Evolutionary conservation across 2,329 filamentous ascomycete species (phyloP), one percentile per base, ranked within the genome.

Genomic region (Fusarium heterosporum): DNA sequence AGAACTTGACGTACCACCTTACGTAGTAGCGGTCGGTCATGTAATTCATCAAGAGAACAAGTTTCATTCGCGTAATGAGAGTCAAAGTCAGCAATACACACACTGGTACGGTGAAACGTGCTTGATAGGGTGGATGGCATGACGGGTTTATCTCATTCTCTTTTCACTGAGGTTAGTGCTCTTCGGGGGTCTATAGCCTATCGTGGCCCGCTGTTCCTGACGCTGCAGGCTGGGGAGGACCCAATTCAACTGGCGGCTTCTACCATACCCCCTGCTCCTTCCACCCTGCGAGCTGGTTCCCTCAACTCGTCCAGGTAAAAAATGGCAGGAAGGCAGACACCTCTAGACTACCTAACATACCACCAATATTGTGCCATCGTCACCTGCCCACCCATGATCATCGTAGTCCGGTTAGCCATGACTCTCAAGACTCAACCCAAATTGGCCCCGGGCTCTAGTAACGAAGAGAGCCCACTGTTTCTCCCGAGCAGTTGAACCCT

Each of bases 61-160:
- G 49, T 65, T 67, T 56, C 19, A 51, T 62, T 62, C 69, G 69
- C 64, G 69, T 70, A 71, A 72, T 64, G 47, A 19, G 16, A 26
- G 22, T 28, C 16, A 29, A 50, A 47, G 19, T 46, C 50, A 61
- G 58, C 64, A 72, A 70, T 22, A 66, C 61, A 66, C 34, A 66
- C 56, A 50, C 46, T 66, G 16, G 56, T 38, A 47, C 30, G 14
- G 34, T 49, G 49, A 71, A 74, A 74, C 72, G 72, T 74, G 70
- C 72, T 66, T 53, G 36, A 55, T 49, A 55, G 62, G 67, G 63
- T 73, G 72, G 69, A 73, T 71, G 69, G 64, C 61, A 72, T 47
- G 49, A 67, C 32, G 14, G 48, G 46, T 54, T 49, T 43, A 51
- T 28, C 52, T 26, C n/a, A 43, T 45, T 41, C 42, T 32, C 22